Percentiles rank a stretch among this genome's conserved stretches.
Evolutionary conservation across 2,329 filamentous ascomycete genomes (phyloP).

Genomic region (Fusarium ramigenum): DNA sequence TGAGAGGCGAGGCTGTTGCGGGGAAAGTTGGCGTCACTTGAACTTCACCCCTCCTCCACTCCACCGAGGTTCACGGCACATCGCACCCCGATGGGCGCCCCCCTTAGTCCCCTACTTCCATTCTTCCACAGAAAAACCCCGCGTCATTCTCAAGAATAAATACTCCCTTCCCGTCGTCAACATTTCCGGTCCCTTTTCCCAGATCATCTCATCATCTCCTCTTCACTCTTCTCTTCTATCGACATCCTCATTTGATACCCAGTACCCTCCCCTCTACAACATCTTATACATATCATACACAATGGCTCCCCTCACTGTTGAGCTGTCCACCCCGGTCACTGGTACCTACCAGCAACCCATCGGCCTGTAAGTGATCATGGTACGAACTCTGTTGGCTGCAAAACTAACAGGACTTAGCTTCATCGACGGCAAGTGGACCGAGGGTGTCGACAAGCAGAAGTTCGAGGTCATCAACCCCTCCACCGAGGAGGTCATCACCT

Average conservation of each 20-base stretch:
- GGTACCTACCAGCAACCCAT: constrained; percentile 68
- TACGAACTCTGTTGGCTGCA: neutral
- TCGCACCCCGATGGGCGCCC: constrained; percentile 12
- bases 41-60: constrained; percentile 27
- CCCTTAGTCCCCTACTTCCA: constrained; percentile 17
- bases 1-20: constrained; percentile 42
- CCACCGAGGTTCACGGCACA: constrained; percentile 18
- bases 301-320: constrained; percentile 56
- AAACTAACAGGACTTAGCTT: constrained; percentile 62
- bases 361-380: constrained; percentile 62
- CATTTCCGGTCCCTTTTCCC: constrained; percentile 23
- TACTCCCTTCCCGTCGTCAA: constrained; percentile 38
- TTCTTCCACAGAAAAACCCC: constrained; percentile 37
- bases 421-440: constrained; percentile 92
- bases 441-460: constrained; percentile 82
- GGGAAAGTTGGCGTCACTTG: constrained; percentile 41
- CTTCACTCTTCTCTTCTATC: constrained; percentile 11
- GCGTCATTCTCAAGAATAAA: constrained; percentile 41
- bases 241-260: constrained; percentile 38
- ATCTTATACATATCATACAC: constrained; percentile 26
- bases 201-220: constrained; percentile 38
- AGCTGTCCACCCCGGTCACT: constrained; percentile 74
- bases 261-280: constrained; percentile 12
- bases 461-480: constrained; percentile 93
- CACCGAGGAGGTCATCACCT: constrained; percentile 84